Evolutionary conservation across 192 early-diverging fungal genomes (phyloP), one percentile per base, ranked within the genome.

Genomic region (Coemansia sp.): DNA sequence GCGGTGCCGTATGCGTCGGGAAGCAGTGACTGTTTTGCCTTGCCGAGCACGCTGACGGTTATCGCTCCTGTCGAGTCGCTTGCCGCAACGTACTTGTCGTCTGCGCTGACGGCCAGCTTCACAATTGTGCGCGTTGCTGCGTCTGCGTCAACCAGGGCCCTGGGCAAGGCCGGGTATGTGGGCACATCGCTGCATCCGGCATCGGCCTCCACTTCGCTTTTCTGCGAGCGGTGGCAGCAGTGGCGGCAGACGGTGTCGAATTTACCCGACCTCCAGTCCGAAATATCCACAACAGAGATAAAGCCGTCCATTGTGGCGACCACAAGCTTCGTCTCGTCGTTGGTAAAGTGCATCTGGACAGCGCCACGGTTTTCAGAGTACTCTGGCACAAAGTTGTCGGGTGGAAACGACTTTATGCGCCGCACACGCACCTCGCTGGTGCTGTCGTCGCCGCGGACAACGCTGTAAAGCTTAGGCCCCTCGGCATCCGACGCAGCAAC

Each of bases 401-500:
- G 77, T 23, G 82, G 82, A 65, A 83, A 83, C 22, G 59, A 49
- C 25, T 54, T 54, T 42, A 83, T 19, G 43, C 76, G 75, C 55
- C 65, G 67, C 20, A 71, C 76, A 35, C 54, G 63, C 61, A 79
- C 73, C 2, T 42, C 43, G 34, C 46, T 58, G 20, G 59, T 43
- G 65, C 65, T 57, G 41, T 66, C 67, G 32, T 64, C 71, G 13
- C 52, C 25, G 29, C 66, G 66, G 0, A 35, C 38, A 9, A 91
- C 69, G 61, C 82, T 82, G 81, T 86, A 92, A 4, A 92, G 67
- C 67, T 84, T 84, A 42, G 89, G 78, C 17, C 85, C 83, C 43
- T 91, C 86, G 20, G 89, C 84, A 66, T 95, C 90, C 19, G 94
- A 86, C 7, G 90, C 89, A 3, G 91, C 92, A 57, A 99, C 85